Evolutionary conservation across 768 basidiomycete genomes (phyloP).

Genomic region (Lentinula sp.): DNA sequence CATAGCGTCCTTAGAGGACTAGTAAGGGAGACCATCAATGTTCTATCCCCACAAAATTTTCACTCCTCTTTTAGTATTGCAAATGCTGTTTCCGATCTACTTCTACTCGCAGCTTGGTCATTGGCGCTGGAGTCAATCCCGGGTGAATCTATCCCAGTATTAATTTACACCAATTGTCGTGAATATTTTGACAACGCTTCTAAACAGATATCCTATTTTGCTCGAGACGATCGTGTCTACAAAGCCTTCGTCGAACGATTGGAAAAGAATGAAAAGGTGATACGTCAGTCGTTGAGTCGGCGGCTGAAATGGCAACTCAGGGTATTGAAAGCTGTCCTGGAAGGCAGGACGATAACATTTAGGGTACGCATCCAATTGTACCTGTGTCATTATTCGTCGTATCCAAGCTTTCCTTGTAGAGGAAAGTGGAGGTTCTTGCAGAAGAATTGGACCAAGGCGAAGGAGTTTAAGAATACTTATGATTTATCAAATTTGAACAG

Average conservation of each 20-base stretch:
- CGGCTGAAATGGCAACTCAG: slow-evolving; percentile 69
- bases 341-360: slow-evolving; percentile 60
- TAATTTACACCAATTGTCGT: slow-evolving; percentile 15
- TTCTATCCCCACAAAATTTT: background rate
- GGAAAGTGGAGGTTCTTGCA: slow-evolving; percentile 57
- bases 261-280: slow-evolving; percentile 35
- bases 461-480: slow-evolving; percentile 27
- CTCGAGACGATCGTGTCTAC: slow-evolving; percentile 85
- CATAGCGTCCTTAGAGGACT: slow-evolving; percentile 85
- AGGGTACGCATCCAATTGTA: slow-evolving; percentile 37
- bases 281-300: slow-evolving; percentile 42
- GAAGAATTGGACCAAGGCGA: slow-evolving; percentile 61
- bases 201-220: slow-evolving; percentile 81
- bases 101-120: slow-evolving; percentile 81
- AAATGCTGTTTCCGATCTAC: slow-evolving; percentile 82
- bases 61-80: slow-evolving; percentile 51
- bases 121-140: slow-evolving; percentile 50
- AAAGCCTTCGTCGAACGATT: slow-evolving; percentile 55
- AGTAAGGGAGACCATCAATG: slow-evolving; percentile 43
- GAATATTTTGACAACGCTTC: background rate
- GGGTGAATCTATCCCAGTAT: slow-evolving; percentile 68
- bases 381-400: background rate
- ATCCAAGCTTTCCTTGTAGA: slow-evolving; percentile 24
- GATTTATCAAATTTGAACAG: background rate
- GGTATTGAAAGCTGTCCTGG: slow-evolving; percentile 55